Evolutionary conservation across 768 basidiomycete species (phyloP), one percentile per base, ranked within the genome.

Genomic region (Suillus fuscotomentosus): DNA sequence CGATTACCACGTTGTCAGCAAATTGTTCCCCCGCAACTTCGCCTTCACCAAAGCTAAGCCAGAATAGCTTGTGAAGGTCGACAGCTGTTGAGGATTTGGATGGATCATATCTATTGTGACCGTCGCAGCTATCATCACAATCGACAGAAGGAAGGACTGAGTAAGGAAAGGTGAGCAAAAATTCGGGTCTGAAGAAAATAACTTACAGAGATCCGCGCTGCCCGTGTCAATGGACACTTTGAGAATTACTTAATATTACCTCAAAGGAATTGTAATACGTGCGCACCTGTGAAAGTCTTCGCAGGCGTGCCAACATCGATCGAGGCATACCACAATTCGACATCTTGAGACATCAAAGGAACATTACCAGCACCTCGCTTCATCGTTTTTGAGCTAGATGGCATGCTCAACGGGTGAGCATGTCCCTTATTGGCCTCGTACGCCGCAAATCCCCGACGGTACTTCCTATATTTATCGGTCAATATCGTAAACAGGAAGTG

Each of bases 151-250:
- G 79, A 43, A 83, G 67, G 69, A 86, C 77, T 10, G 84, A 54
- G 80, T 75, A 50, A 4, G 38, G 82, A 84, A 34, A 7, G 34
- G 50, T 66, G 22, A n/a, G 38, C 8, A 8, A n/a, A 34, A 6
- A 11, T 22, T 20, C 17, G 0, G 13, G 27, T 24, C 27, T 36
- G 11, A 13, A 36, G 34, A 10, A 47, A 20, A 22, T 31, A 10
- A 60, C 69, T 61, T 65, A 70, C 72, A 63, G 13, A 82, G 69
- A 68, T 86, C 85, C 65, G 80, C 76, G 54, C 83, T 83, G 47
- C 84, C 82, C 9, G 83, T 84, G 68, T 84, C 83, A 63, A 82
- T 81, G 66, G 80, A 79, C 66, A 82, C 82, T 82, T 39, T 51
- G n/a, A 41, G 15, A 7, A 41, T 10, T 14, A 27, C 7, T 62